Base-by-base conservation (phyloP, 257 asterid genomes). In the Petunia secreta region DNA sequence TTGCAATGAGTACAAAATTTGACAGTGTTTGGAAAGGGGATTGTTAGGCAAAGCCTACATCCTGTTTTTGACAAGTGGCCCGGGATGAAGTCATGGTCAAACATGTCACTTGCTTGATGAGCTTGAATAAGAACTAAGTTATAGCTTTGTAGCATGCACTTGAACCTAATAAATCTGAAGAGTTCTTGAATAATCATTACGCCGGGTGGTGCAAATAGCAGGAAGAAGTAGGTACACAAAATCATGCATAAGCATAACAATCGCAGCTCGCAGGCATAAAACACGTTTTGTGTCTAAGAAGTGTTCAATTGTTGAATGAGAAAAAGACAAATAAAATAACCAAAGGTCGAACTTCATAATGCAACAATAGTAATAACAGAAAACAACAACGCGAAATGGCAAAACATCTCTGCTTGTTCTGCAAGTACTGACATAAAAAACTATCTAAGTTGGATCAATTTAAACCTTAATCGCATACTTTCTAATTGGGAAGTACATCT, bases 381-480 rank as follows among this genome's bases (percentile, higher is more conserved):
- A 65, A 65, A 60, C 34, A 62, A 36, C 10, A 36, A 34, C 1
- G 41, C 15, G 34, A 4, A 1, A 4, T 0, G 36, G 13, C 3
- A 14, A 40, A 40, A 65, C 14, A 34, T 65, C 75, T 15, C 54
- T n/a, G 54, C 53, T 66, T 25, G 16, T 43, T 54, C 43, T 71
- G 43, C 50, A 16, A 46, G 14, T 25, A 13, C 57, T 3, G 79
- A 82, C 50, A 80, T 53, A 62, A 80, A 55, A 67, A 14, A 11
- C 41, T 36, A 11, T 37, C 37, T 71, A 43, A 34, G 36, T n/a
- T 58, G 9, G 40, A 38, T 55, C 1, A 80, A 59, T 13, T 84
- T 86, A 91, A 74, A 88, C 97, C 74, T 91, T 91, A 58, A 93
- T 88, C 6, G 98, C 97, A 79, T 87, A 93, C 85, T 93, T 93